Percentiles rank a stretch among this genome's conserved stretches.
Conservation (phyloP, 1,284 basidiomycete species). For the Ceratobasidium sp. region DNA sequence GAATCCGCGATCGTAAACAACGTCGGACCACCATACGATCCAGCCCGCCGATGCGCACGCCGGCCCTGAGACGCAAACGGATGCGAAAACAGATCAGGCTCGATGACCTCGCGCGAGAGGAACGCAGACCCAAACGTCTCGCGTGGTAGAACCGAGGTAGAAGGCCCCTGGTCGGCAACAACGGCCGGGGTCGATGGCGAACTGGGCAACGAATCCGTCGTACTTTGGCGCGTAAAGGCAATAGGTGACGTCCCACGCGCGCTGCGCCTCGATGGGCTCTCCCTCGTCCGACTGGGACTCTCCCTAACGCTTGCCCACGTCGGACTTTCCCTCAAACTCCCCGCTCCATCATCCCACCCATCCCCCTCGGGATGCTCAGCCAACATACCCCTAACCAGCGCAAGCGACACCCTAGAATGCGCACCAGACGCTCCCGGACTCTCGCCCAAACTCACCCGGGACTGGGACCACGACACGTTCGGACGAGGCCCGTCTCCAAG, state of each 20-base stretch:
- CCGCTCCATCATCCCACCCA: conserved; percentile 40
- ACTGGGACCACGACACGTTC: conserved; percentile 17
- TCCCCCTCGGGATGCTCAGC: conserved; percentile 33
- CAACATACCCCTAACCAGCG: conserved; percentile 5
- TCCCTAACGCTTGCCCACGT: conserved; percentile 27
- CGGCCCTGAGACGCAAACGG: conserved; percentile 30
- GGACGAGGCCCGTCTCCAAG: conserved; percentile 20
- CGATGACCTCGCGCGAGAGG: background rate
- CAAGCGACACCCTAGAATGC: conserved; percentile 24
- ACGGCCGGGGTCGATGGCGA: conserved; percentile 25
- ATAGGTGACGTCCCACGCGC: conserved; percentile 28
- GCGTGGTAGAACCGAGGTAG: background rate
- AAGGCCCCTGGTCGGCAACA: background rate
- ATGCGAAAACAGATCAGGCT: background rate
- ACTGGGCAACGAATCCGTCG: conserved; percentile 8
- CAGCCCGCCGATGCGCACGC: conserved; percentile 29
- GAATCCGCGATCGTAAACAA: conserved; percentile 36
- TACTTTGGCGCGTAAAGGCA: conserved; percentile 12
- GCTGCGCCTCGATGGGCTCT: conserved; percentile 22
- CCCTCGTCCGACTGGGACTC: conserved; percentile 9
- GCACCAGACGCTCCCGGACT: conserved; percentile 5
- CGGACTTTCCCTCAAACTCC: background rate
- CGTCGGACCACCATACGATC: conserved; percentile 41
- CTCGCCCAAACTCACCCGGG: conserved; percentile 35
- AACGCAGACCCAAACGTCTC: conserved; percentile 41